Base-by-base conservation (phyloP, 345 rosid genomes). In the Melaleuca quinquenervia region DNA sequence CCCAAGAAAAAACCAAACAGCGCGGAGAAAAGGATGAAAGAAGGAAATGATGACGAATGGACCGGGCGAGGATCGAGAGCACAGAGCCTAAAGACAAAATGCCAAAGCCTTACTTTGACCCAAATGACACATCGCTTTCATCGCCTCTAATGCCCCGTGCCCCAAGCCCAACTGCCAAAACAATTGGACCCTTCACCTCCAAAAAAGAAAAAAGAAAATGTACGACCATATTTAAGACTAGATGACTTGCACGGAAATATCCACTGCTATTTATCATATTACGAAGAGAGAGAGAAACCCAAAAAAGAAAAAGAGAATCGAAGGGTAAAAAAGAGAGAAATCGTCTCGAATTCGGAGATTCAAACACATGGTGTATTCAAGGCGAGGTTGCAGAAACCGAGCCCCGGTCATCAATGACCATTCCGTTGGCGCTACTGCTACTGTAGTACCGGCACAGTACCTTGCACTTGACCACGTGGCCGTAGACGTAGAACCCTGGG, bases 401-500 rank as follows among this genome's bases (percentile, higher is more conserved):
- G 78, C 20, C 7, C 48, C 20, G 18, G 48, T 36, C 48, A 70
- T 36, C 78, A 18, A 70, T 9, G 7, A 18, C 13, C 48, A 70
- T 88, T 41, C 85, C 75, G 52, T 60, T 80, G 41, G 45, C 64
- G 55, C 44, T 83, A 45, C 84, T 89, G 56, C 82, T 90, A 84
- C 55, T 85, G 75, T 82, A 89, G 87, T 95, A 92, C 93, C 95
- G 91, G 92, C 99, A 95, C 50, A 96, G 88, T 51, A 94, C 99
- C 91, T 95, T 94, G 92, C 98, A 95, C 94, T 95, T 96, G 89
- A 97, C 91, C 90, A 92, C 95, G 82, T 92, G 94, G 82, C 92
- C 94, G 83, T 91, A 94, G 11, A 97, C 97, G 86, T 96, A 94
- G 89, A 97, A 97, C 82, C 99, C 99, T 1, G 99, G 99, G 48